Conservation (phyloP, 129 eudicot genomes). For the Lactuca sativa region DNA sequence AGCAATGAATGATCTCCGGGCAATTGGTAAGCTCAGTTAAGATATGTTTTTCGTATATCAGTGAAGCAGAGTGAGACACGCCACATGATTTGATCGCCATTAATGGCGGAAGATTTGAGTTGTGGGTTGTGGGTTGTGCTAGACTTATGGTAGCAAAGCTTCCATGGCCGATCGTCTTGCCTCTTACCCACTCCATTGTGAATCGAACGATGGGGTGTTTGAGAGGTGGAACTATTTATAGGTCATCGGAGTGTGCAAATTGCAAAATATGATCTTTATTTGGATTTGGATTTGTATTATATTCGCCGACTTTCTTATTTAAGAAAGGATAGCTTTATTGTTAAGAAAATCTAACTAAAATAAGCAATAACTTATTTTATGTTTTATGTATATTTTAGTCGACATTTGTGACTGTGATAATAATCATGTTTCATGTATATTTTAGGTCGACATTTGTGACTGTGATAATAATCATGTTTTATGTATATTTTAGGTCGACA, state of each 20-base stretch:
- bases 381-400: too few relatives aligned
- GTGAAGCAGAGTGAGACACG: conserved; percentile 34
- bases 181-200: conserved; percentile 67
- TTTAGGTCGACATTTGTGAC: too few relatives aligned
- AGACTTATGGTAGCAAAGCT: conserved; percentile 65
- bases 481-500: too few relatives aligned
- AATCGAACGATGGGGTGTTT: neutral
- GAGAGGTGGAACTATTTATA: neutral
- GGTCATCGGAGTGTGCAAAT: neutral
- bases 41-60: conserved; percentile 43
- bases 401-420: too few relatives aligned
- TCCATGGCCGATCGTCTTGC: conserved; percentile 68
- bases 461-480: too few relatives aligned
- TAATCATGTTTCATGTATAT: too few relatives aligned
- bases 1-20: conserved; percentile 46
- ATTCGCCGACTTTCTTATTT: neutral
- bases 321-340: neutral
- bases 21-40: conserved; percentile 46
- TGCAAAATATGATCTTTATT: too few relatives aligned
- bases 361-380: too few relatives aligned
- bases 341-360: neutral
- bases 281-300: neutral
- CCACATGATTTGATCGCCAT: conserved; percentile 74
- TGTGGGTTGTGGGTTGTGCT: conserved; percentile 50
- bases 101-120: conserved; percentile 24